Conservation (phyloP, 2,329 filamentous ascomycete species). For the Pseudocercospora musae region DNA sequence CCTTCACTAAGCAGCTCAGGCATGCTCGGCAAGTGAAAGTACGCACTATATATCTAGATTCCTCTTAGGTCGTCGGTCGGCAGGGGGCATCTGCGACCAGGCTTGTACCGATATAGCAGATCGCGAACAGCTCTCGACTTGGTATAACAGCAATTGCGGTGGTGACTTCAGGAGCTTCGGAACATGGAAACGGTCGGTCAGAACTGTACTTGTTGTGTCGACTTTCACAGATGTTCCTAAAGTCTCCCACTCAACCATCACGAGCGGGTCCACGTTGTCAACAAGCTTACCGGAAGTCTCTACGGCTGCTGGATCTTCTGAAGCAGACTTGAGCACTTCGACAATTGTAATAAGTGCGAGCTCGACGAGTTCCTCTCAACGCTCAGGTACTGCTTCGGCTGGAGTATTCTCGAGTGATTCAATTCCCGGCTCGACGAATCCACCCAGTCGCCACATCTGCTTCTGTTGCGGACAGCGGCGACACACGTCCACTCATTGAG, state of each 20-base stretch:
- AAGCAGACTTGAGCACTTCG: not conserved
- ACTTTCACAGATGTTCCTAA: not conserved
- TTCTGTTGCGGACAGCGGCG: not conserved
- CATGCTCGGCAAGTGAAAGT: constrained; percentile 56
- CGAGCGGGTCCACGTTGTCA: too few relatives aligned
- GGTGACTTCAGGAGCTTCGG: not conserved
- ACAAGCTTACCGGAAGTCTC: not conserved
- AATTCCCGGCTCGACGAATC: not conserved
- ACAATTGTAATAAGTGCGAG: not conserved
- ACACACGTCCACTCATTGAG: too few relatives aligned
- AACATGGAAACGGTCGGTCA: too few relatives aligned
- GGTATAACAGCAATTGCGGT: not conserved
- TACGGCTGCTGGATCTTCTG: not conserved
- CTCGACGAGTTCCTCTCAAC: not conserved
- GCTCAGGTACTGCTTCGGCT: too few relatives aligned
- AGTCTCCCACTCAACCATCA: too few relatives aligned
- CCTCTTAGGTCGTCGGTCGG: constrained; percentile 55
- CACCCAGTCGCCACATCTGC: not conserved
- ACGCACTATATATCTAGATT: too few relatives aligned
- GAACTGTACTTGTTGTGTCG: too few relatives aligned
- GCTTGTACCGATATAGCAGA: too few relatives aligned
- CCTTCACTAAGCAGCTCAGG: constrained; percentile 61
- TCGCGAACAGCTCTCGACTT: not conserved
- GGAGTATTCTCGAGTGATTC: not conserved
- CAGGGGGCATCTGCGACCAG: constrained; percentile 54